phyloP scores from a whole-genome alignment of 371 early-diverging fungal species.

The Actinomucor elegans region DNA sequence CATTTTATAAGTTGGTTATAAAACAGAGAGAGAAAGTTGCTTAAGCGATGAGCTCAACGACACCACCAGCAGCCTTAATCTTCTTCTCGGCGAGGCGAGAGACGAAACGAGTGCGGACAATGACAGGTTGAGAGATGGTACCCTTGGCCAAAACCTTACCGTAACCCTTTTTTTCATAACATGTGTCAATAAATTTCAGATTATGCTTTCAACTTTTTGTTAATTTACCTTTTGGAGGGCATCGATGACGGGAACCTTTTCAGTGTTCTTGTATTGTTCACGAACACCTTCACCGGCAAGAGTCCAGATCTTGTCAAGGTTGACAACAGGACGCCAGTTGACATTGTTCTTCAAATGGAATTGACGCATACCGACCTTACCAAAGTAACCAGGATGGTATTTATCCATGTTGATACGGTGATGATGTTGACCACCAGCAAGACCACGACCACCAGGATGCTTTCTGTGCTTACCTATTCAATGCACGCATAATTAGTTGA shows the following conservation, averaged over 20 bases:
- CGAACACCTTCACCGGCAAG: slow-evolving; percentile 92
- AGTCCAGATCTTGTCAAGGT: slow-evolving; percentile 94
- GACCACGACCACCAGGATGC: slow-evolving; percentile 99
- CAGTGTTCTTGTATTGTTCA: slow-evolving; percentile 84
- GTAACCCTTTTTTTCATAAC: slow-evolving; percentile 63
- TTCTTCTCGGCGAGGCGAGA: slow-evolving; percentile 95
- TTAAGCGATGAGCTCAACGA: slow-evolving; percentile 31
- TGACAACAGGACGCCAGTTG: slow-evolving; percentile 86
- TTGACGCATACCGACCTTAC: slow-evolving; percentile 99
- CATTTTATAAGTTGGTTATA: no score
- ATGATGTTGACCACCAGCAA: slow-evolving; percentile 99
- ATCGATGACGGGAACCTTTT: slow-evolving; percentile 94
- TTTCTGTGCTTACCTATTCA: slow-evolving; percentile 95
- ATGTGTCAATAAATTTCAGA: not conserved
- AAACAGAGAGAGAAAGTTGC: not conserved
- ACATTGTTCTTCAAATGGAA: slow-evolving; percentile 97
- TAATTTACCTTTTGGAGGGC: slow-evolving; percentile 74
- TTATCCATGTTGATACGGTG: slow-evolving; percentile 99
- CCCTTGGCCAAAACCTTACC: slow-evolving; percentile 98
- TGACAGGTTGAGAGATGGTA: slow-evolving; percentile 91
- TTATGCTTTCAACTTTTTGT: not conserved
- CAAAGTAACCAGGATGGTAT: slow-evolving; percentile 99
- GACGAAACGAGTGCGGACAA: slow-evolving; percentile 98
- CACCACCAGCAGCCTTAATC: slow-evolving; percentile 99
- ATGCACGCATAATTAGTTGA: no score